phyloP scores from a whole-genome alignment of 176 grass and related monocot genomes.

The Eleusine indica region DNA sequence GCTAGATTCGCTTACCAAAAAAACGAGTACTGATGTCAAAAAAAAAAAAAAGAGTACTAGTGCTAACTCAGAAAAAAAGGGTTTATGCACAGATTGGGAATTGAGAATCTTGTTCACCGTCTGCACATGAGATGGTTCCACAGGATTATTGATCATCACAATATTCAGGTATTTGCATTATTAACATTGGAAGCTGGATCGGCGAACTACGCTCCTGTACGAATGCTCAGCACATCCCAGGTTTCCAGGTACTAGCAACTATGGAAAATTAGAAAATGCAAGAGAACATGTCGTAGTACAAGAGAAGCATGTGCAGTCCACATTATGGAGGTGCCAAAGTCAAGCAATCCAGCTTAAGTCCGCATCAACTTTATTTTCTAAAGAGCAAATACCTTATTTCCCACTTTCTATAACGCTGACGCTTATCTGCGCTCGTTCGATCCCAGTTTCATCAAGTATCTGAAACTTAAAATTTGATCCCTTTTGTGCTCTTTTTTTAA shows the following conservation, averaged over 20 bases:
- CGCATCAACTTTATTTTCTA: constrained; percentile 21
- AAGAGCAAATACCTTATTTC: background rate
- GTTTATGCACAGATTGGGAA: constrained; percentile 8
- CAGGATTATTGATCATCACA: constrained; percentile 28
- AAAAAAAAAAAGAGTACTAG: background rate
- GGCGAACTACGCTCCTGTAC: background rate
- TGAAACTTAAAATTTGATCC: no score
- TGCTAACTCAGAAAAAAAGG: constrained; percentile 12
- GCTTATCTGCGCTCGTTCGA: no score
- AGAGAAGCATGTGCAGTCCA: constrained; percentile 35
- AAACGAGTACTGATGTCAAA: no score
- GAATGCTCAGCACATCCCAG: constrained; percentile 17
- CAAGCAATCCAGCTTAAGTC: constrained; percentile 26
- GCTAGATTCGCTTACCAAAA: constrained; percentile 9
- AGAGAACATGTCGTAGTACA: background rate
- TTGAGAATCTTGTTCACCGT: constrained; percentile 21
- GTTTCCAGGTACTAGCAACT: constrained; percentile 49
- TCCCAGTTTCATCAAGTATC: no score
- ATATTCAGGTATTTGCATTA: background rate
- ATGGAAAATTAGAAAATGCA: constrained; percentile 41
- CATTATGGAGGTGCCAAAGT: constrained; percentile 41
- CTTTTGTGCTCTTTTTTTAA: no score
- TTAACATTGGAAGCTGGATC: constrained; percentile 30
- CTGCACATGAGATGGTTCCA: constrained; percentile 48
- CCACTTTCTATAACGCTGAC: no score